Percentiles rank a stretch among this genome's conserved stretches.
phyloP scores from a whole-genome alignment of 176 grass and related monocot species.

The Dactylis glomerata region DNA sequence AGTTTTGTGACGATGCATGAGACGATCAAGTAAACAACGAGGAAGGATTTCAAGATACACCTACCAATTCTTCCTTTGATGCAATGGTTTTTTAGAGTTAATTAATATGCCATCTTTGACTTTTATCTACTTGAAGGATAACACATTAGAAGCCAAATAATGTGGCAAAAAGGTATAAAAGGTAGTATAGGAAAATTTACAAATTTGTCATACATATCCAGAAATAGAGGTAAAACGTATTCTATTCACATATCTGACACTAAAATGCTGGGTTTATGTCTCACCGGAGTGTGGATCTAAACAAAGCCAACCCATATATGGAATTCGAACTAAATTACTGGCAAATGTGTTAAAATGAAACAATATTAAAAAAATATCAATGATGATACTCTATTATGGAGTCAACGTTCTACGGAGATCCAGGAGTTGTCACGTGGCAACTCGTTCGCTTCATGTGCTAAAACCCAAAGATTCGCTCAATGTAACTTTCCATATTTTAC shows the following conservation, averaged over 20 bases:
- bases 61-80: not conserved
- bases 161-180: not conserved
- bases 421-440: no score
- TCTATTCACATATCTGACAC: not conserved
- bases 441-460: no score
- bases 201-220: not conserved
- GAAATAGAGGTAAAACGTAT: not conserved
- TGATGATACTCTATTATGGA: no score
- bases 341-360: no score
- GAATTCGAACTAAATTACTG: no score
- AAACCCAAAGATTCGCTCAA: no score
- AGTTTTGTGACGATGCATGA: not conserved
- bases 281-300: not conserved
- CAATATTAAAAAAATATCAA: no score
- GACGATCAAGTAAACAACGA: not conserved
- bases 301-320: not conserved
- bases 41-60: not conserved
- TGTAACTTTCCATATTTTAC: no score
- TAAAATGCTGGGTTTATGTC: not conserved
- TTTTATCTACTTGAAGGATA: not conserved
- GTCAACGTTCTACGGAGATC: no score
- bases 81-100: not conserved
- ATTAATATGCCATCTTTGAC: not conserved
- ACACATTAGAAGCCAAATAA: not conserved
- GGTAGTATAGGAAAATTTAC: not conserved